Percentiles rank a stretch among this genome's conserved stretches.
phyloP scores from a whole-genome alignment of 1,139 yeast species.

The Suhomyces bolitotheri region DNA sequence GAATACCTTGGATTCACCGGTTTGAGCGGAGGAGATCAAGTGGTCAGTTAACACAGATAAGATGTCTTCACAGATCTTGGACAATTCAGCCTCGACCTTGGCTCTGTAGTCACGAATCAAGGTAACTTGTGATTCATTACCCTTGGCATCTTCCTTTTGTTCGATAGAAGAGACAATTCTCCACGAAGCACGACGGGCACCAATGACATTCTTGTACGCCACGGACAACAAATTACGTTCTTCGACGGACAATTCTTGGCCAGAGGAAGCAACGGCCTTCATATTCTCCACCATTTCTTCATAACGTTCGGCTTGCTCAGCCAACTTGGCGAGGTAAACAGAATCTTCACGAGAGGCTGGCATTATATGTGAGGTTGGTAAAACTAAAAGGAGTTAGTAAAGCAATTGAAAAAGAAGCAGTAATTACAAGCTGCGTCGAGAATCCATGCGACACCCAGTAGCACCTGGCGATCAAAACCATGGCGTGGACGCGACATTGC shows the following conservation, averaged over 20 bases:
- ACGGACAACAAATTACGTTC: conserved; percentile 96
- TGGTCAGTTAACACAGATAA: conserved; percentile 83
- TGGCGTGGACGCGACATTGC: conserved; percentile 8
- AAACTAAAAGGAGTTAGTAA: conserved; percentile 11
- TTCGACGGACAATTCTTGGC: conserved; percentile 94
- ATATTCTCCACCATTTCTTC: conserved; percentile 99
- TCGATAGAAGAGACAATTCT: conserved; percentile 96
- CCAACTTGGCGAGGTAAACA: conserved; percentile 96
- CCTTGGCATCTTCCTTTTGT: conserved; percentile 97
- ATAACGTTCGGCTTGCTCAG: conserved; percentile 99
- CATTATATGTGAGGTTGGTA: conserved; percentile 38
- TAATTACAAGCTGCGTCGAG: conserved; percentile 4
- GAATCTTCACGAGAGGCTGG: conserved; percentile 95
- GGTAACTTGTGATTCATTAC: conserved; percentile 82
- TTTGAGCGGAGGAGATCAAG: conserved; percentile 89
- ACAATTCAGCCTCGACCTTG: conserved; percentile 90
- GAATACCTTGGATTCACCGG: conserved; percentile 97
- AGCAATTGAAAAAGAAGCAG: conserved; percentile 3
- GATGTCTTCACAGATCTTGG: conserved; percentile 93
- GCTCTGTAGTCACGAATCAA: conserved; percentile 93
- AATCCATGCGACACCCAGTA: conserved; percentile 6
- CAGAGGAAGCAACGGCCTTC: conserved; percentile 96
- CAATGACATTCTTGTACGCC: conserved; percentile 97
- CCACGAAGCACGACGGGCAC: conserved; percentile 99
- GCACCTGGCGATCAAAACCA: conserved; percentile 7